Conservation (phyloP, 2,329 filamentous ascomycete species). For the Ceratocystis ficicola region DNA sequence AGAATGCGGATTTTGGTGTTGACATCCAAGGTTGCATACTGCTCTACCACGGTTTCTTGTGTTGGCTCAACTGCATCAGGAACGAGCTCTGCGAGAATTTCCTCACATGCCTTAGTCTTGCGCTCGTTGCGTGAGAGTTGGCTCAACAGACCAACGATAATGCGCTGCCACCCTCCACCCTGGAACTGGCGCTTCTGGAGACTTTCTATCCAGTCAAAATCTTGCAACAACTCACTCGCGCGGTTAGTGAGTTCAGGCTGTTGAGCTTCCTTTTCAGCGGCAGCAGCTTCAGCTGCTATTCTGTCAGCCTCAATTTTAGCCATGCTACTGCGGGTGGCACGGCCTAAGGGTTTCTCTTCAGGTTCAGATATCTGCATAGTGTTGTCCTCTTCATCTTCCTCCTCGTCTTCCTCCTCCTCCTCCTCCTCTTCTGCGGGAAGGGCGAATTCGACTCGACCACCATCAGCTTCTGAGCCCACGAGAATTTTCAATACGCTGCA, state of each 20-base stretch:
- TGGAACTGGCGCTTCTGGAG: constrained; percentile 73
- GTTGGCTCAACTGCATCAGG: constrained; percentile 65
- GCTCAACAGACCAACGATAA: constrained; percentile 74
- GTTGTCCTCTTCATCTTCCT: constrained; percentile 45
- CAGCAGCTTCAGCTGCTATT: constrained; percentile 47
- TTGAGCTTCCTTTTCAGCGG: constrained; percentile 38
- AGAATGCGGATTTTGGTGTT: constrained; percentile 71
- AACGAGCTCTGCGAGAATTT: constrained; percentile 67
- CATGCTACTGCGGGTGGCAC: constrained; percentile 75
- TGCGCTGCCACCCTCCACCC: constrained; percentile 82
- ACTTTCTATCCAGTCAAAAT: constrained; percentile 75
- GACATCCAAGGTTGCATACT: constrained; percentile 66
- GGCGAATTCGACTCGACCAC: constrained; percentile 66
- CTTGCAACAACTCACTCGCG: constrained; percentile 61
- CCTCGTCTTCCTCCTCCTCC: constrained; percentile 47
- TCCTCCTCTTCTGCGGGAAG: constrained; percentile 60
- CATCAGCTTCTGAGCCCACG: constrained; percentile 60
- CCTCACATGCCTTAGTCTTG: constrained; percentile 60
- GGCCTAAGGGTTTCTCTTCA: constrained; percentile 51
- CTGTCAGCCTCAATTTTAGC: constrained; percentile 67
- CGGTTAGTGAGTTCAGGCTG: constrained; percentile 46
- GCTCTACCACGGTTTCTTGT: constrained; percentile 56
- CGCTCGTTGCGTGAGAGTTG: constrained; percentile 68
- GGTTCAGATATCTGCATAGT: constrained; percentile 53
- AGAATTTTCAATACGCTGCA: constrained; percentile 82